Evolutionary conservation across 352 stramenopile genomes (phyloP), one percentile per base, ranked within the genome.

Genomic region (Phytophthora kernoviae): DNA sequence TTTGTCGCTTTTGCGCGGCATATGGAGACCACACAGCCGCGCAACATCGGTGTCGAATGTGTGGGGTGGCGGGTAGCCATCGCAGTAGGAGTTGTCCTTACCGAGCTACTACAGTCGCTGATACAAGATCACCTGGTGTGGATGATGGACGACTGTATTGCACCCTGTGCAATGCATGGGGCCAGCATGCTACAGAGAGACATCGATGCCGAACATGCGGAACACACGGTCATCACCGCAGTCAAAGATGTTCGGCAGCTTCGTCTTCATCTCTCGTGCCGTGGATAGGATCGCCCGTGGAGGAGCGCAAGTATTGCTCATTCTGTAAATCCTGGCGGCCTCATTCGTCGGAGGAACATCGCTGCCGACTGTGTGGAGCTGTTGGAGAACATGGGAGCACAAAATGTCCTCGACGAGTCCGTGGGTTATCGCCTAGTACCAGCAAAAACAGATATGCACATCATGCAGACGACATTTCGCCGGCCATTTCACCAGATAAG

Each of bases 21-120:
- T 90, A 89, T 53, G 72, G 82, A 27, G 80, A 84, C 32, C 82
- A 90, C 53, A 80, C 66, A n/a, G 79, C 82, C 10, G 43, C 55
- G 20, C 78, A 91, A 59, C 82, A 89, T 55, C 71, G 77, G 11
- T 91, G 82, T 53, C 77, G 82, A 12, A 65, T 84, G n/a, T 91
- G 82, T 41, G 78, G 77, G 0, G 62, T 79, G 1, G 66, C 75
- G 0, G 82, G 82, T 11, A 61, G 79, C 44, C 82, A 91, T 58
- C 82, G 82, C 11, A 91, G 82, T 63, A 77, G 75, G 17, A 75
- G 66, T 30, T 91, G 82, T 36, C 63, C 73, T 12, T 53, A 78
- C 59, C 63, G 46, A 44, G 43, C n/a, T 30, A 37, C 24, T 9
- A 9, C 37, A 48, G 2, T 22, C 4, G 24, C 34, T 54, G 51